Evolutionary conservation across 2,329 filamentous ascomycete genomes (phyloP), one percentile per base, ranked within the genome.

Genomic region (Botrytis fabae): DNA sequence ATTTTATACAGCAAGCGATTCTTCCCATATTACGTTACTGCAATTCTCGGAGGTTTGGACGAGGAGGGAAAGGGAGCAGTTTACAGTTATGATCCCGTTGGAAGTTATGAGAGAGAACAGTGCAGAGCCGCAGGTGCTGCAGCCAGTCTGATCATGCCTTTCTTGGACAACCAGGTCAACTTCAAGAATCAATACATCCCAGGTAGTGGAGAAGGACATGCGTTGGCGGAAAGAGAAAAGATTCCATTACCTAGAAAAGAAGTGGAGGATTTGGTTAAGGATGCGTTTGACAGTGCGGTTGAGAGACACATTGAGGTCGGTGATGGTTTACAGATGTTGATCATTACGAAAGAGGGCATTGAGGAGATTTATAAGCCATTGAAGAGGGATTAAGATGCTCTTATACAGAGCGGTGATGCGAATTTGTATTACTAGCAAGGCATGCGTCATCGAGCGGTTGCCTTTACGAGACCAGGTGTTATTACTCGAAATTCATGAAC

Each of bases 231-330:
- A 83, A 88, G 91, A 78, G 87, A 90, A 82, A 87, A 88, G 74
- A 86, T 90, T 80, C 92, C 93, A 69, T 85, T 98, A 80, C 86
- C 91, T 42, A 87, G 89, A 80, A 84, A 88, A 71, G 90, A 92
- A 74, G 95, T 97, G 42, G 92, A 97, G 85, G 89, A 92, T 76
- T 82, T 99, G 79, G 95, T 99, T 79, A 93, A 95, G 84, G 96
- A 99, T 88, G 96, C 96, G 4, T 99, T 99, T 84, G 97, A 97
- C 75, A 97, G 95, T 82, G 96, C 97, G 6, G 95, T 97, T 48
- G 96, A 99, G 88, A 92, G 96, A 84, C 96, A 99, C 85, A 99
- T 99, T 79, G 96, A 99, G 87, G 97, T 99, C 75, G 96, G 96
- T 83, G 96, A 99, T 85, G 92, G 92, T 69, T 85, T 99, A 82